Evolutionary conservation across 2,329 filamentous ascomycete genomes (phyloP), one percentile per base, ranked within the genome.

Genomic region (Alternaria atra): DNA sequence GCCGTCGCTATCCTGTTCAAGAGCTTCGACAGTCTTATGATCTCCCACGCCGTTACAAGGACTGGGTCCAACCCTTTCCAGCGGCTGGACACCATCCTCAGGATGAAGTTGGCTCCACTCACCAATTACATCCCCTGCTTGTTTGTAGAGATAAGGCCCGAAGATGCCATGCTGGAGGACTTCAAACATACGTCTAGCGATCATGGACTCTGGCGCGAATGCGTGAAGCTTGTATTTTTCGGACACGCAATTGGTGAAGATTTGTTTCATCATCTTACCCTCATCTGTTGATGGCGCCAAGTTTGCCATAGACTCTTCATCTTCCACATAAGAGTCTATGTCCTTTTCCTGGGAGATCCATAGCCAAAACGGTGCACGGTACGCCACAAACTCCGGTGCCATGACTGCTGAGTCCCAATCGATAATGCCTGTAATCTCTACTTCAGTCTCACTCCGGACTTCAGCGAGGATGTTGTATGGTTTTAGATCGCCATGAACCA

Each of bases 391-490:
- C 15, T 40, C 39, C 5, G 56, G 56, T 15, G 34, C 56, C 4
- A 55, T 32, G 8, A 29, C 27, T 29, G 27, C 27, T 29, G 27
- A 29, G 27, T 29, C 27, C 27, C 27, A 29, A 29, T 29, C 27
- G 1, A 79, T 62, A 25, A 79, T 66, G 8, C 40, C 72, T 5
- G 71, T 71, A 9, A 75, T 61, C 17, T 54, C 13, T 17, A 63
- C 39, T n/a, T 46, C 17, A 20, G 39, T 43, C 20, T 52, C n/a
- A 20, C 55, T 53, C 5, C 32, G 30, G 15, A 63, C 35, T 13
- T 69, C 54, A n/a, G 72, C 65, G 3, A 79, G 60, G 13, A 79
- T 64, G 58, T 79, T 78, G 23, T 69, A 69, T 7, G 67, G 60
- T 1, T 57, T 57, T 2, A 79, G 51, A 55, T 78, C 73, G 5